Conservation (phyloP, 1,284 basidiomycete genomes). For the Ustilago bromivora region DNA sequence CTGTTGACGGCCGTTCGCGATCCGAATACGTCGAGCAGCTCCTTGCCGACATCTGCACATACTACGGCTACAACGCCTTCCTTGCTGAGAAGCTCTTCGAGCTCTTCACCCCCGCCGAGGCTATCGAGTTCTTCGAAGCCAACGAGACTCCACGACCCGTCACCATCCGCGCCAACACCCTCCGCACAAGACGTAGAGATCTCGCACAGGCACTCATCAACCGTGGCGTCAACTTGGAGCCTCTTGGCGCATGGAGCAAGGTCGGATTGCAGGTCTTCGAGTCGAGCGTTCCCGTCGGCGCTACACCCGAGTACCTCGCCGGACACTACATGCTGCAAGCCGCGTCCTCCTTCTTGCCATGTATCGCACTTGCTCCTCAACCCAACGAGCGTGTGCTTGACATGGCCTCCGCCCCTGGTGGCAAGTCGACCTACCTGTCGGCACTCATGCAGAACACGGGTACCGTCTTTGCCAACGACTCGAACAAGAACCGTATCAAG, state of each 20-base stretch:
- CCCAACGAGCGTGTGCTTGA: conserved; percentile 94
- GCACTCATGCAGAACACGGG: conserved; percentile 94
- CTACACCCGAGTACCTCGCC: conserved; percentile 97
- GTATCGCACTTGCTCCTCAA: conserved; percentile 92
- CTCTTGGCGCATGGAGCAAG: conserved; percentile 98
- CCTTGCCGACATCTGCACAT: conserved; percentile 76
- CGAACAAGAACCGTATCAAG: conserved; percentile 94
- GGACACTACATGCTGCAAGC: conserved; percentile 99
- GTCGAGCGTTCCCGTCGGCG: conserved; percentile 88
- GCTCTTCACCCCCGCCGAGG: conserved; percentile 90
- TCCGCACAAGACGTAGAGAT: conserved; percentile 91
- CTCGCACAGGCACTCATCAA: conserved; percentile 94
- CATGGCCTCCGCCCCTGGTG: conserved; percentile 98
- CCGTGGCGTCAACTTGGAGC: conserved; percentile 90
- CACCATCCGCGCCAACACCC: conserved; percentile 96
- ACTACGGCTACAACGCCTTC: conserved; percentile 98
- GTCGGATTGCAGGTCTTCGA: conserved; percentile 98
- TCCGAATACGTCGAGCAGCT: conserved; percentile 91
- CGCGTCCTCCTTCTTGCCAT: conserved; percentile 98
- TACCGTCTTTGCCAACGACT: conserved; percentile 96
- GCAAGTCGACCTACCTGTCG: conserved; percentile 82
- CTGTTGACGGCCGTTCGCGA: conserved; percentile 76
- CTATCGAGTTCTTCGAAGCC: conserved; percentile 95
- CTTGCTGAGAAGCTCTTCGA: conserved; percentile 93
- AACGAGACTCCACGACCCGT: conserved; percentile 97